Percentiles rank a stretch among this genome's conserved stretches.
These are phyloP conservation scores for Aspergillus sp. DNA, from an alignment of 2,329 filamentous ascomycete genomes.

Conservation along the genomic window DNA sequence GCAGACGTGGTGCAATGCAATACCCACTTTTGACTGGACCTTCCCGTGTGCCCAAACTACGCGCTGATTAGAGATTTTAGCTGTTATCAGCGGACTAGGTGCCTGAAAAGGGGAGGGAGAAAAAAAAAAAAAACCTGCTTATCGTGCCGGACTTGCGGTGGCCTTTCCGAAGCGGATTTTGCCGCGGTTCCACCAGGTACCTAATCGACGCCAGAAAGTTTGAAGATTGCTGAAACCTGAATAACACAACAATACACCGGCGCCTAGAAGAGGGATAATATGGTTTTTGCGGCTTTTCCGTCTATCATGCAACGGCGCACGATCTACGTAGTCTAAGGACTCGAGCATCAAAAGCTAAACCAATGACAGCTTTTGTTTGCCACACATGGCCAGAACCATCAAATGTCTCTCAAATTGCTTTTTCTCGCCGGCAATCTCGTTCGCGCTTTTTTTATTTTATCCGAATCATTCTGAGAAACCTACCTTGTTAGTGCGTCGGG, in stretches of 20 bases:
- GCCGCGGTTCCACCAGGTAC: constrained; percentile 6
- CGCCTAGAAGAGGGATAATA: constrained; percentile 9
- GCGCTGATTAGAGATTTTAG: neutral
- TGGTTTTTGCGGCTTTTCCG: constrained; percentile 4
- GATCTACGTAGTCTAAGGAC: neutral
- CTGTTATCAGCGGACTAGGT: neutral
- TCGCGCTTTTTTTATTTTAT: neutral
- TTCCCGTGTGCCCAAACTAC: constrained; percentile 3
- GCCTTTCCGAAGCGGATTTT: constrained; percentile 6
- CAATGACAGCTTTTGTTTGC: constrained; percentile 1
- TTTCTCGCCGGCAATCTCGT: neutral
- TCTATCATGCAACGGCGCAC: neutral
- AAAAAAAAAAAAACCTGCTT: constrained; percentile 3
- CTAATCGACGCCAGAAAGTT: neutral
- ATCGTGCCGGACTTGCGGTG: neutral
- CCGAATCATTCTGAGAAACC: neutral
- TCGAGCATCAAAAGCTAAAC: neutral
- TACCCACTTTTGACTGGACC: neutral
- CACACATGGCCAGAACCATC: constrained; percentile 1
- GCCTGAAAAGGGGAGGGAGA: neutral
- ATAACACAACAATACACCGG: constrained; percentile 6
- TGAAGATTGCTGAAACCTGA: neutral
- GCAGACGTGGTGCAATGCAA: neutral
- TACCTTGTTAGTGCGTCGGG: neutral
- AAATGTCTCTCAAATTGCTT: neutral